phyloP scores from a whole-genome alignment of 2,329 filamentous ascomycete genomes.

The Penicillium oxalicum region DNA sequence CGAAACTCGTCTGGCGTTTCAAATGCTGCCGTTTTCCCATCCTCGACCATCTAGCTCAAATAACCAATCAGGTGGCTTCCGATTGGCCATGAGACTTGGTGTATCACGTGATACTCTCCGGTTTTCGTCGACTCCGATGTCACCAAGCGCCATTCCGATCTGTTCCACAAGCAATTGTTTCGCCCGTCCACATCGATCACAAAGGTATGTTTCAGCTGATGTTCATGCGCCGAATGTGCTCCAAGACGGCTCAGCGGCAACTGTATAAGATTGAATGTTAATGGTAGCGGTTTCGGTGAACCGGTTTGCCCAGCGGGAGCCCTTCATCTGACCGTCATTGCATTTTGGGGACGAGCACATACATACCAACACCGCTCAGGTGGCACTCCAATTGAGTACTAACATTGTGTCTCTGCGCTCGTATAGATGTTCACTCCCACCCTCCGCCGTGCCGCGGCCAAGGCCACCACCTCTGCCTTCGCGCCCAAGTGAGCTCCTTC shows the following conservation, averaged over 20 bases:
- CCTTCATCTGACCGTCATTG: slow-evolving; percentile 3
- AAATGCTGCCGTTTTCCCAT: background rate
- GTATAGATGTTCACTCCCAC: slow-evolving; percentile 30
- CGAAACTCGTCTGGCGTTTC: background rate
- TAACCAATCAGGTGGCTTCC: slow-evolving; percentile 13
- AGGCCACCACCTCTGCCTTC: slow-evolving; percentile 52
- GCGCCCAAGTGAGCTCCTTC: slow-evolving; percentile 49
- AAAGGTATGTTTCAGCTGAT: slow-evolving; percentile 24
- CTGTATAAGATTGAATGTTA: background rate
- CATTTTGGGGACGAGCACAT: slow-evolving; percentile 11
- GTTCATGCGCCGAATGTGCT: background rate
- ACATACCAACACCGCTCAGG: background rate
- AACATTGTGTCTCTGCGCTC: background rate
- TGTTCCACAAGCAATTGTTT: slow-evolving; percentile 24
- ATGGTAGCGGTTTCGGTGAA: background rate
- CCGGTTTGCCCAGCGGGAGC: slow-evolving; percentile 4
- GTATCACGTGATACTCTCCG: slow-evolving; percentile 25
- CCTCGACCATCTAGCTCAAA: background rate
- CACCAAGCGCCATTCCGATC: slow-evolving; percentile 12
- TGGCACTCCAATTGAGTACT: no score
- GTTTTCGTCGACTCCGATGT: slow-evolving; percentile 30
- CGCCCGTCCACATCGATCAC: slow-evolving; percentile 22
- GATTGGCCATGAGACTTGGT: slow-evolving; percentile 21
- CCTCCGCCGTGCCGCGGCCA: slow-evolving; percentile 33
- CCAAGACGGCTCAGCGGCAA: background rate